Evolutionary conservation across 306 rosid species (phyloP).

Genomic region (Clitoria ternatea): DNA sequence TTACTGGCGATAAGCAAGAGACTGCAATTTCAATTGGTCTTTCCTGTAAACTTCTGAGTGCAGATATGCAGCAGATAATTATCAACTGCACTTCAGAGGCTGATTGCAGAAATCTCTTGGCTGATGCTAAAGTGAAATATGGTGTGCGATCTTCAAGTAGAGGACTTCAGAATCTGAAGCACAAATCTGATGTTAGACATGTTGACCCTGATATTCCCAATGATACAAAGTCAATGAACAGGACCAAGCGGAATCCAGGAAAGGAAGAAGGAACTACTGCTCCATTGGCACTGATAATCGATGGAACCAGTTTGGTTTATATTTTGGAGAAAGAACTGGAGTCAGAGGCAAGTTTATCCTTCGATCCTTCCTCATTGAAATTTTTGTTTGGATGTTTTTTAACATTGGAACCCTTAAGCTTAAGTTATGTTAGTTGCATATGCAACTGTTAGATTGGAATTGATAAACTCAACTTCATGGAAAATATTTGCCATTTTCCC

Average conservation of each 20-base stretch:
- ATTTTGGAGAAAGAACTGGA: conserved; percentile 71
- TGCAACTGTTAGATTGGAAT: neutral
- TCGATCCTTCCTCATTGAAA: neutral
- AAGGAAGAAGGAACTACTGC: conserved; percentile 37
- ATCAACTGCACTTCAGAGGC: conserved; percentile 64
- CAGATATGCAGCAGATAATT: conserved; percentile 57
- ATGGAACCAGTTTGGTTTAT: conserved; percentile 81
- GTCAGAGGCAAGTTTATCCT: conserved; percentile 59
- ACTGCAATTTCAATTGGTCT: conserved; percentile 83
- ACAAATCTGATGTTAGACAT: conserved; percentile 23
- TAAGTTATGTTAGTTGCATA: conserved; percentile 1
- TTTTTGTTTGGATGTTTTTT: conserved; percentile 1
- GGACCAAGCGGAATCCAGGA: conserved; percentile 29
- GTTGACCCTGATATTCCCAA: conserved; percentile 29
- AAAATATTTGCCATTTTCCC: conserved; percentile 4
- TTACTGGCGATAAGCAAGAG: conserved; percentile 95
- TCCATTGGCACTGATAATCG: conserved; percentile 70
- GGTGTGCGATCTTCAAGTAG: conserved; percentile 38
- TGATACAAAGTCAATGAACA: conserved; percentile 26
- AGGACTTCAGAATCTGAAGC: conserved; percentile 19
- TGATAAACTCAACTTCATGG: neutral
- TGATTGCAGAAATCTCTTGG: conserved; percentile 63
- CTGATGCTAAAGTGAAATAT: conserved; percentile 43
- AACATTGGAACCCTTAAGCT: neutral
- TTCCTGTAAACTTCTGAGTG: conserved; percentile 74